These are phyloP conservation scores for Persicaria tinctoria DNA, from an alignment of 148 eudicot species.

Conservation along the genomic window DNA sequence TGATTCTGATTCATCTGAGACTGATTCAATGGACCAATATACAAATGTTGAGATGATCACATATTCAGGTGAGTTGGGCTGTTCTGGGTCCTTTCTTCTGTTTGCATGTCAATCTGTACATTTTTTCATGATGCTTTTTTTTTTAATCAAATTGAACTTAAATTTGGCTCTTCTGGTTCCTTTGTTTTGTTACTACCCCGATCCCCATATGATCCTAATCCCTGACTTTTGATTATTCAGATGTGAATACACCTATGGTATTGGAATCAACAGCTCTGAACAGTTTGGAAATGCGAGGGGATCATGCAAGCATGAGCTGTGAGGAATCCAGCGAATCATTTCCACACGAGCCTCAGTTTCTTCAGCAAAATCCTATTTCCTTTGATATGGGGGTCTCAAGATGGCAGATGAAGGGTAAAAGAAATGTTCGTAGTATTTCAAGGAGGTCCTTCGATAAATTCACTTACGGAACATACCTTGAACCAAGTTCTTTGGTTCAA, in stretches of 20 bases:
- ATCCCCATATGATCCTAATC: neutral
- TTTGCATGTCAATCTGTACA: neutral
- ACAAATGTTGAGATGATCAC: slow-evolving; percentile 33
- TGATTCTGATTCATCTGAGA: slow-evolving; percentile 62
- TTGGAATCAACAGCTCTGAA: slow-evolving; percentile 40
- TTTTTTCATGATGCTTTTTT: neutral
- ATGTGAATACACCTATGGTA: slow-evolving; percentile 43
- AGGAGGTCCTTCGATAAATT: slow-evolving; percentile 37
- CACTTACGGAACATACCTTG: slow-evolving; percentile 22
- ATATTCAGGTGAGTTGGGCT: slow-evolving; percentile 41
- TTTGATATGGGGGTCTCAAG: slow-evolving; percentile 47
- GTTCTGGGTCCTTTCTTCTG: neutral
- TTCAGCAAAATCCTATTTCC: slow-evolving; percentile 27
- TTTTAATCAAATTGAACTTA: too few relatives aligned
- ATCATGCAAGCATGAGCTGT: slow-evolving; percentile 49
- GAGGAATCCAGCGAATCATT: slow-evolving; percentile 40
- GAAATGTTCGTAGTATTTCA: slow-evolving; percentile 52
- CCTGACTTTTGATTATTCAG: slow-evolving; percentile 35
- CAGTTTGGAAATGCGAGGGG: slow-evolving; percentile 34
- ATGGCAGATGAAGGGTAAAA: slow-evolving; percentile 85
- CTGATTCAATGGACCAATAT: slow-evolving; percentile 45
- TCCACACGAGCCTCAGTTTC: slow-evolving; percentile 36
- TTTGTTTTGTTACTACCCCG: slow-evolving; percentile 1
- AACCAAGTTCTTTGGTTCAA: slow-evolving; percentile 21
- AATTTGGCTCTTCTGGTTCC: neutral